Percentiles rank a stretch among this genome's conserved stretches.
phyloP scores from a whole-genome alignment of 495 filamentous ascomycete species.

The Chaetomium tenue region DNA sequence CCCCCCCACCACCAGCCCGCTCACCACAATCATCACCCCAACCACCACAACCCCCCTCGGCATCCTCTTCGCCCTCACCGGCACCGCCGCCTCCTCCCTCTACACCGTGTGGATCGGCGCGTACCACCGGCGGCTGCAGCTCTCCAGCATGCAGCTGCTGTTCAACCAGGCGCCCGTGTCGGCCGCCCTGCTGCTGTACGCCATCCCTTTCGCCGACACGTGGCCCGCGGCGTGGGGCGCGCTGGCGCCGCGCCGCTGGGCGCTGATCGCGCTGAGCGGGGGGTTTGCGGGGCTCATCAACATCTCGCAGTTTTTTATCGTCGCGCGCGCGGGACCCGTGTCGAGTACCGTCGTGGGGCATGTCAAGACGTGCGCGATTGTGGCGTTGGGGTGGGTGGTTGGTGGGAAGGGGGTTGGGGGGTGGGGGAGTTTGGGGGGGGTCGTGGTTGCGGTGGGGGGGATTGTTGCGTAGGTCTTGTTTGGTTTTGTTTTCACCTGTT shows the following conservation, averaged over 20 bases:
- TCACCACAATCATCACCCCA: slow-evolving; percentile 32
- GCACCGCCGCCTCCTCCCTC: slow-evolving; percentile 63
- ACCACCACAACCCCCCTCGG: slow-evolving; percentile 51
- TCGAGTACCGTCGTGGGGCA: slow-evolving; percentile 72
- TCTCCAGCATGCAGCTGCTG: slow-evolving; percentile 70
- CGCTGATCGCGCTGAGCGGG: slow-evolving; percentile 59
- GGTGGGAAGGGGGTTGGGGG: slow-evolving; percentile 54
- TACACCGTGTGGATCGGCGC: slow-evolving; percentile 69
- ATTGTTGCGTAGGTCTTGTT: slow-evolving; percentile 47
- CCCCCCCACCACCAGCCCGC: slow-evolving; percentile 38
- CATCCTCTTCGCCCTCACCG: slow-evolving; percentile 62
- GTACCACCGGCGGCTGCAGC: slow-evolving; percentile 64
- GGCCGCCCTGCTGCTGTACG: slow-evolving; percentile 60
- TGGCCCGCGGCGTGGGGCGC: slow-evolving; percentile 52
- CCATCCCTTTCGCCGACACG: slow-evolving; percentile 63
- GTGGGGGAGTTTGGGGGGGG: slow-evolving; percentile 48
- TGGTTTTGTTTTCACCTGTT: neutral
- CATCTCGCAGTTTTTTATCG: slow-evolving; percentile 72
- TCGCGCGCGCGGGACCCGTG: slow-evolving; percentile 66
- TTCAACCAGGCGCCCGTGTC: slow-evolving; percentile 69
- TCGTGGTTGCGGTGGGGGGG: slow-evolving; percentile 54
- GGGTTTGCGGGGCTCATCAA: slow-evolving; percentile 67
- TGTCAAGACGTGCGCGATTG: slow-evolving; percentile 60
- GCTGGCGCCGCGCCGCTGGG: slow-evolving; percentile 51
- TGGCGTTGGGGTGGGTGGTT: slow-evolving; percentile 55